phyloP scores from a whole-genome alignment of 768 basidiomycete genomes.

The Lenzites betulinus region DNA sequence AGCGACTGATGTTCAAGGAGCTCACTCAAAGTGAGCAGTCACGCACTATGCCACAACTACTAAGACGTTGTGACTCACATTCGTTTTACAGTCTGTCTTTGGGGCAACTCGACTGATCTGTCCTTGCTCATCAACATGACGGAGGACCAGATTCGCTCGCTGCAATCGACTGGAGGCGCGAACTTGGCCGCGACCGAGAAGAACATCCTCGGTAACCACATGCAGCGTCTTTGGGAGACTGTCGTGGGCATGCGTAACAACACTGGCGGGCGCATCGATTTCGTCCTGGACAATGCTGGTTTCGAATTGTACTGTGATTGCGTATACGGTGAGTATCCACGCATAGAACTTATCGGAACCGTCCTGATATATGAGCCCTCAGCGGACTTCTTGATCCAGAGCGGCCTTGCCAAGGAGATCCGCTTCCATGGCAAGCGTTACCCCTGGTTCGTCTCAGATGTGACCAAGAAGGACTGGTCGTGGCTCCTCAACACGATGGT shows the following conservation, averaged over 20 bases:
- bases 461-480: constrained; percentile 92
- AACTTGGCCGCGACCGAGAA: constrained; percentile 94
- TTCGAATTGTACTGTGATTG: constrained; percentile 88
- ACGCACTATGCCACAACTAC: neutral
- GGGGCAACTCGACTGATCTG: constrained; percentile 97
- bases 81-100: constrained; percentile 75
- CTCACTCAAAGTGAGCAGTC: constrained; percentile 75
- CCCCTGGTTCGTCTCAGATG: constrained; percentile 93
- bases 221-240: constrained; percentile 69
- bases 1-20: constrained; percentile 87
- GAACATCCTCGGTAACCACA: constrained; percentile 91
- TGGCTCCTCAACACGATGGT: constrained; percentile 88
- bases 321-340: constrained; percentile 64
- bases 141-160: constrained; percentile 93
- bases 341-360: neutral
- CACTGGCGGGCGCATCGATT: constrained; percentile 46
- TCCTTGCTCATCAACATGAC: constrained; percentile 97
- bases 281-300: constrained; percentile 86
- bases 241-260: constrained; percentile 55
- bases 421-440: constrained; percentile 96
- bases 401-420: constrained; percentile 80
- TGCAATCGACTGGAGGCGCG: constrained; percentile 97
- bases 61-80: neutral
- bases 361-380: constrained; percentile 6
- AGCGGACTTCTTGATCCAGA: constrained; percentile 94